Base-by-base conservation (phyloP, 371 early-diverging fungal genomes). In the Homolaphlyctis polyrhiza region DNA sequence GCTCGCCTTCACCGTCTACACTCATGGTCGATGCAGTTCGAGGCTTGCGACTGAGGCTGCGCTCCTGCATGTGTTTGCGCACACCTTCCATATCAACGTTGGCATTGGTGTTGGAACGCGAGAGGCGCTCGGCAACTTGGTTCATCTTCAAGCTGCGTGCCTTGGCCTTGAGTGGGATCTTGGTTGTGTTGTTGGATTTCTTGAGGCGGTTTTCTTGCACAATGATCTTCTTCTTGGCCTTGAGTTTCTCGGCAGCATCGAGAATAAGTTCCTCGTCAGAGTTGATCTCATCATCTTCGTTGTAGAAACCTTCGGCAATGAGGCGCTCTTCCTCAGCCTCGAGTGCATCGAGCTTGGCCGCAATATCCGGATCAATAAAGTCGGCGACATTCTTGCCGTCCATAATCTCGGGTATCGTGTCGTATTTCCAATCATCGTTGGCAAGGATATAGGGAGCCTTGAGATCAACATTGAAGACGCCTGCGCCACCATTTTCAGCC, bases 361-460 rank as follows among this genome's bases (percentile, higher is more conserved):
- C 95, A 76, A 99, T 98, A 23, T 98, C 97, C 48, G 94, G 85
- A 84, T 99, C 99, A 72, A 99, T 83, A 78, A 98, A 99, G 85
- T 99, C 99, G 39, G 95, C 93, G 45, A 99, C 89, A 82, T 99
- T 99, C 85, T 96, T 96, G 71, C 99, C 99, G 73, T 99, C 93
- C 87, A 94, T 89, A 79, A 99, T 94, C 81, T 99, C 99, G 49
- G 99, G 99, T 64, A 99, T 96, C 54, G 81, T 78, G 76, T 99
- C 99, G 78, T 99, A 89, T 80, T 94, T 98, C 97, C 98, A 97
- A 35, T 97, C 97, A 57, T 86, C 87, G 60, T 90, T 76, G 27
- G 76, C 86, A 63, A 96, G 84, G 68, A 87, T 50, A 80, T 98
- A 97, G 29, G 63, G 45, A 45, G 45, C 45, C 81, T 94, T 92